Percentiles rank a stretch among this genome's conserved stretches.
phyloP scores from a whole-genome alignment of 371 early-diverging fungal species.

The Rhizomucor pusillus region DNA sequence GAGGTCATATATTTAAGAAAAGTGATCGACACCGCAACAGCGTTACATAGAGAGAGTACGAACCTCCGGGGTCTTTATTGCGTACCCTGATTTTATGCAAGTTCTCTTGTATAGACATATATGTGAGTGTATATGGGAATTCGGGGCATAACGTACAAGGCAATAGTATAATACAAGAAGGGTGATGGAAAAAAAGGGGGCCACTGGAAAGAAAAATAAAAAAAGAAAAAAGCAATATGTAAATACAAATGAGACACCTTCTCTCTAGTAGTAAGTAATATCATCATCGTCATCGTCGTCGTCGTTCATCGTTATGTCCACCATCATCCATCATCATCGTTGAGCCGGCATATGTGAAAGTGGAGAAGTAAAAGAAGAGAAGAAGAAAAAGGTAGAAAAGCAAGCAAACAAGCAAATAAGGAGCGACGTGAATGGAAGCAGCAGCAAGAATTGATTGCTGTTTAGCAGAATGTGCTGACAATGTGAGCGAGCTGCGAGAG shows the following conservation, averaged over 20 bases:
- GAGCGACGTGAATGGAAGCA: background rate
- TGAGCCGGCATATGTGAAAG: background rate
- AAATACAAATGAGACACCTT: constrained; percentile 5
- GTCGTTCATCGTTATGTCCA: too few species aligned
- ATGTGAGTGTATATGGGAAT: background rate
- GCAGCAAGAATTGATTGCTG: constrained; percentile 1
- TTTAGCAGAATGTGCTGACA: constrained; percentile 29
- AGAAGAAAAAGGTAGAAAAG: constrained; percentile 7
- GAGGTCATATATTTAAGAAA: too few species aligned
- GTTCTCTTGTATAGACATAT: too few species aligned
- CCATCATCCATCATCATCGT: background rate
- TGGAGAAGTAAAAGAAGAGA: background rate
- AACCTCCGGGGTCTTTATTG: too few species aligned
- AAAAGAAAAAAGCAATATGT: constrained; percentile 1
- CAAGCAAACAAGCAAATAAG: constrained; percentile 1
- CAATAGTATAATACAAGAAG: constrained; percentile 1
- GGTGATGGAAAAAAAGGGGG: constrained; percentile 2
- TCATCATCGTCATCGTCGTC: background rate
- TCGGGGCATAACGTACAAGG: background rate
- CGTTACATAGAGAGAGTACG: too few species aligned
- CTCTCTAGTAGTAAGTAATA: too few species aligned
- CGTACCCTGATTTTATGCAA: too few species aligned
- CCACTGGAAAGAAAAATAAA: constrained; percentile 1
- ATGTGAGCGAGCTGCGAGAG: constrained; percentile 26
- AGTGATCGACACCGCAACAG: too few species aligned